These are phyloP conservation scores for Mucor racemosus DNA, from an alignment of 371 early-diverging fungal genomes.

Conservation along the genomic window DNA sequence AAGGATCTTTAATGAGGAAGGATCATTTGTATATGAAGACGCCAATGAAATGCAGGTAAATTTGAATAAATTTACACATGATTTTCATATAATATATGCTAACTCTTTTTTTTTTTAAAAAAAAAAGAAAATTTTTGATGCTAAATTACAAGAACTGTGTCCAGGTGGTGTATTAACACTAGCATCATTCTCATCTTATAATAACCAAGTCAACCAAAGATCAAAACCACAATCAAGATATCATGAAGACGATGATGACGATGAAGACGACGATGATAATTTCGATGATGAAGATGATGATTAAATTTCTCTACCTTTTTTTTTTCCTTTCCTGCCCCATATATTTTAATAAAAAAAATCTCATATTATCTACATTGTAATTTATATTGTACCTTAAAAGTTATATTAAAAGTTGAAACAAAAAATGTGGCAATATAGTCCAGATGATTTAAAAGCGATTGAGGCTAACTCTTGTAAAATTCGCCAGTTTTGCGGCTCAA, in stretches of 20 bases:
- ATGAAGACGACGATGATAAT: conserved; percentile 15
- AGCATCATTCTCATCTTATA: not conserved
- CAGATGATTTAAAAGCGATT: not conserved
- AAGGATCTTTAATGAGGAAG: conserved; percentile 79
- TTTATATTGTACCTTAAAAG: not conserved
- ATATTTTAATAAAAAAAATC: conserved; percentile 5
- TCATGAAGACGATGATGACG: conserved; percentile 13
- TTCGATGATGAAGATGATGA: conserved; percentile 15
- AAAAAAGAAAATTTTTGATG: conserved; percentile 31
- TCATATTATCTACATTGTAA: not conserved
- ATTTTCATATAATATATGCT: not conserved
- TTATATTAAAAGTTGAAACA: not conserved
- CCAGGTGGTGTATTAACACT: conserved; percentile 31
- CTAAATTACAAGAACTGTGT: conserved; percentile 30
- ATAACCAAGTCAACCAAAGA: not conserved
- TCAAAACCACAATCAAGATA: conserved; percentile 4
- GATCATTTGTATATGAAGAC: conserved; percentile 80
- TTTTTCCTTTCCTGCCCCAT: not conserved
- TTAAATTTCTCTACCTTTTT: not conserved
- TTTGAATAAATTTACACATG: not conserved
- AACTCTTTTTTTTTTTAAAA: not conserved
- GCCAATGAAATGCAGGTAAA: conserved; percentile 62
- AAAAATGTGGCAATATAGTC: not conserved
- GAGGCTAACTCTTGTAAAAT: not conserved
- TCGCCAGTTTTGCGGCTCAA: no score